Evolutionary conservation across 768 basidiomycete genomes (phyloP), one percentile per base, ranked within the genome.

Genomic region (Cyathus striatus): DNA sequence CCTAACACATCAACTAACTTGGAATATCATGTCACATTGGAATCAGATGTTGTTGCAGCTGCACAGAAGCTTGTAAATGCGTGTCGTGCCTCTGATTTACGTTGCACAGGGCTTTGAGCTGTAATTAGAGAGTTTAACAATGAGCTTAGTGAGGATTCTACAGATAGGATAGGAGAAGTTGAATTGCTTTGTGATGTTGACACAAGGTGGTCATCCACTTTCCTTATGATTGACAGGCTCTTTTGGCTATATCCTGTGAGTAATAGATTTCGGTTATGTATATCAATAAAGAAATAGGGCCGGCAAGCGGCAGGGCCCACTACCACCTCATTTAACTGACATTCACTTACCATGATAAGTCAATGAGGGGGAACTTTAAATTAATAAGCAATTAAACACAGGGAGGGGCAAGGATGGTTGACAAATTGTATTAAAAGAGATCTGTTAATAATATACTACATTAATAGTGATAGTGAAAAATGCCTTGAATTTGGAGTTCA

Each of bases 131-230:
- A 58, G 6, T 56, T 30, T 30, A 30, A 30, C 16, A 16, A 10
- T 16, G 16, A 30, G 10, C 10, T 10, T 30, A 30, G 10, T 10
- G 10, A 30, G 27, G 27, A 30, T n/a, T n/a, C n/a, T n/a, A n/a
- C n/a, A 30, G 16, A 38, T 30, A 27, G n/a, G 18, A 30, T 61
- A 12, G 48, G 45, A 3, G 41, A 49, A 13, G 48, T 62, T 2
- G 45, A 55, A 40, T 57, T 65, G 2, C 50, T 66, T 9, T 49
- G 51, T 4, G 66, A 67, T 52, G 48, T 52, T 18, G 62, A 66
- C 16, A 64, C 56, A 0, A 46, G 58, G 20, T 68, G 65, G 66
- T 66, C 63, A 10, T 64, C 63, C 14, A 62, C 54, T 7, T 60
- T 50, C 46, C 45, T 60, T 1, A 66, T 69, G 66, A 57, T 64